Conservation (phyloP, 345 rosid genomes). For the Cardamine resedifolia region DNA sequence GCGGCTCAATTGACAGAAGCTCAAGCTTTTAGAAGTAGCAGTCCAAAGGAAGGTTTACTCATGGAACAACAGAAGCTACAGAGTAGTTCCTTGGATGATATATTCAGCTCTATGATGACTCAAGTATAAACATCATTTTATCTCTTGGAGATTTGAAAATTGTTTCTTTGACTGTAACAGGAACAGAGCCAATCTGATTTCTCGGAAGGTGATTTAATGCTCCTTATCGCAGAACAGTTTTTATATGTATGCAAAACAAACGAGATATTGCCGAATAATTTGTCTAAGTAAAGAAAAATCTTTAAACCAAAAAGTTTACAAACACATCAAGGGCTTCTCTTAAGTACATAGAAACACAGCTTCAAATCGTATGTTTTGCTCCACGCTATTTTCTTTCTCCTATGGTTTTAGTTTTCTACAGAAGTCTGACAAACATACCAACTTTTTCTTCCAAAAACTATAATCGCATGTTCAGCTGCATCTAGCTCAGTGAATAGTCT, state of each 20-base stretch:
- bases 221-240: too few species aligned
- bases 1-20: too few species aligned
- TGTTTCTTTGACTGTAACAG: constrained; percentile 38
- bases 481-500: constrained; percentile 14
- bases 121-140: constrained; percentile 38
- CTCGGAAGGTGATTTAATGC: constrained; percentile 42
- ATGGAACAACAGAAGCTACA: constrained; percentile 45
- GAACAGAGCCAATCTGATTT: constrained; percentile 44
- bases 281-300: neutral
- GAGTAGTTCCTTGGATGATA: constrained; percentile 53
- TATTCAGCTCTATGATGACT: constrained; percentile 50
- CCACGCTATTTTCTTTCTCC: constrained; percentile 28
- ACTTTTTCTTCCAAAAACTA: constrained; percentile 20
- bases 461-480: constrained; percentile 1
- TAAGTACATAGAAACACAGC: constrained; percentile 24
- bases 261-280: neutral
- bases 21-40: too few species aligned
- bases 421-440: constrained; percentile 15
- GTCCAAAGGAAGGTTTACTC: constrained; percentile 39
- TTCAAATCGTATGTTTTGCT: constrained; percentile 21
- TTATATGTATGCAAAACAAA: neutral
- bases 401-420: constrained; percentile 28
- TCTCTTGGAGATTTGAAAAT: neutral
- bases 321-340: constrained; percentile 2
- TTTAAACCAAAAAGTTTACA: constrained; percentile 25